These are phyloP conservation scores for Cystofilobasidium ferigula DNA, from an alignment of 768 basidiomycete species.

Conservation along the genomic window DNA sequence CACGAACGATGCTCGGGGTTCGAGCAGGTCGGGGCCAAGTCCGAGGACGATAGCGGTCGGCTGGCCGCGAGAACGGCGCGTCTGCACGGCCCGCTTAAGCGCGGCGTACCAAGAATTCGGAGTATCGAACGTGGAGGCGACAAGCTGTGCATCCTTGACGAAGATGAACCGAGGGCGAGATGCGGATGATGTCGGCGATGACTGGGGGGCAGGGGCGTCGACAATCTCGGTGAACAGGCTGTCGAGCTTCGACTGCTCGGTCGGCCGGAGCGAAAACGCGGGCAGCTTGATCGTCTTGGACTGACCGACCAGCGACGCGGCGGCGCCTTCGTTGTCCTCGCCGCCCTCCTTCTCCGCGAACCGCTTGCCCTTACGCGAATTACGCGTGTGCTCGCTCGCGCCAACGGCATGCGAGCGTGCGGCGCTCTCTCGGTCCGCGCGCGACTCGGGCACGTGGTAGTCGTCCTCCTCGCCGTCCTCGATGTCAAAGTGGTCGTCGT, in stretches of 20 bases:
- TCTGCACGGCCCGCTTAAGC: conserved; percentile 64
- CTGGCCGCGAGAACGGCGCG: conserved; percentile 54
- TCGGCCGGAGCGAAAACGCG: conserved; percentile 4
- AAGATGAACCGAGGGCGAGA: conserved; percentile 61
- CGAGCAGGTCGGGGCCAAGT: conserved; percentile 62
- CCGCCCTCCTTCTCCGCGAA: not conserved
- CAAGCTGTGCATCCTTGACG: conserved; percentile 66
- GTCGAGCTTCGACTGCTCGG: conserved; percentile 21
- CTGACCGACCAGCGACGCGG: not conserved
- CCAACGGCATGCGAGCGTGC: not conserved
- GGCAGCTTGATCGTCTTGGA: not conserved
- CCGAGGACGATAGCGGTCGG: conserved; percentile 80
- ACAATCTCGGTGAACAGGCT: conserved; percentile 57
- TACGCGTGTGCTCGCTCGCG: not conserved
- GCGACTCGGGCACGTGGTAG: not conserved
- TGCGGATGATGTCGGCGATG: conserved; percentile 33
- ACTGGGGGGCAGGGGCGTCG: conserved; percentile 42
- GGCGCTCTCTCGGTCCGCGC: not conserved
- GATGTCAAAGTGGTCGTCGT: conserved; percentile 42
- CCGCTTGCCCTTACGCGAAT: not conserved
- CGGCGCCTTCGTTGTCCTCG: not conserved
- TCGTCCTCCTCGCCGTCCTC: conserved; percentile 18
- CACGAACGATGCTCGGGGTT: conserved; percentile 35
- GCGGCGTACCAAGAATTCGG: conserved; percentile 59
- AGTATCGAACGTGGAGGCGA: conserved; percentile 49